Evolutionary conservation across 441 rosid species (phyloP).

Genomic region (Eruca vesicaria): DNA sequence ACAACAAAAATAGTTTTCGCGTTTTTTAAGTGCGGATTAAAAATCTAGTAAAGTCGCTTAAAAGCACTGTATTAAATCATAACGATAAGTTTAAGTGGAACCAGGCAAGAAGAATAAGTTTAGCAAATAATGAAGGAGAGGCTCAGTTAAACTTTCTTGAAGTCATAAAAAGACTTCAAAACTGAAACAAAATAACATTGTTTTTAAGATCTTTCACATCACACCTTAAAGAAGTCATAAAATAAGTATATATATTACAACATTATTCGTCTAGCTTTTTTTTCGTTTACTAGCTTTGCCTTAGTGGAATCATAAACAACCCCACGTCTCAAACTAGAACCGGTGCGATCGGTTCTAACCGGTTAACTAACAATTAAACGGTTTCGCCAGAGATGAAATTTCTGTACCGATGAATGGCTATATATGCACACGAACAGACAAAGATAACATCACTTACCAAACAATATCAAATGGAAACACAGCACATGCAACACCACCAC

Average conservation of each 20-base stretch:
- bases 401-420: constrained; percentile 6
- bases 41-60: too few species aligned
- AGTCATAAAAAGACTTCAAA: too few species aligned
- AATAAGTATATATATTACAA: too few species aligned
- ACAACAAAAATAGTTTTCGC: too few species aligned
- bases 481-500: constrained; percentile 25
- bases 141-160: too few species aligned
- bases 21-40: too few species aligned
- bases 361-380: constrained; percentile 2
- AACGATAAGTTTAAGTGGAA: too few species aligned
- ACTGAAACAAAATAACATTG: too few species aligned
- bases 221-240: too few species aligned
- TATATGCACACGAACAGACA: constrained; percentile 1
- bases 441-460: constrained; percentile 10
- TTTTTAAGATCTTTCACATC: too few species aligned
- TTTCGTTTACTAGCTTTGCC: background rate
- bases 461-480: constrained; percentile 28
- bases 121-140: too few species aligned
- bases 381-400: background rate
- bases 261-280: background rate
- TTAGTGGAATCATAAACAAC: background rate
- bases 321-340: background rate
- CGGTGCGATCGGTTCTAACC: background rate
- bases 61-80: background rate
- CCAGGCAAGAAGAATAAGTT: too few species aligned